Conservation (phyloP, 2,329 filamentous ascomycete genomes). For the Paraconiothyrium brasiliense region DNA sequence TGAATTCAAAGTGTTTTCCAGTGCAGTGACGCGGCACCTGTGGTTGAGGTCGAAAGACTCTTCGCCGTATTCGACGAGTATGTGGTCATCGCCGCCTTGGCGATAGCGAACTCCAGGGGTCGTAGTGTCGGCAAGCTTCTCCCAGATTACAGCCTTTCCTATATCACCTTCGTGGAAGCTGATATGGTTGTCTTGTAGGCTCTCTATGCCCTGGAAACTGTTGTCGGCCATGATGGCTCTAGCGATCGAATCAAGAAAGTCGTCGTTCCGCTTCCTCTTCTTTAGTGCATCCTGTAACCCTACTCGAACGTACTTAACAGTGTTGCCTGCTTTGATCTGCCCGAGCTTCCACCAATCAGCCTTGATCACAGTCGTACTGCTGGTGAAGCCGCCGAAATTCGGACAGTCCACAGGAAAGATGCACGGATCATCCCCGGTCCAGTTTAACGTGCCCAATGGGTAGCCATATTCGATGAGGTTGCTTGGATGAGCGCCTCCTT, state of each 20-base stretch:
- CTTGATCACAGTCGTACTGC: conserved; percentile 64
- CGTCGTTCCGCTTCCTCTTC: conserved; percentile 54
- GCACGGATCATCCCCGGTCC: conserved; percentile 69
- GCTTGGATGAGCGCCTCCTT: conserved; percentile 70
- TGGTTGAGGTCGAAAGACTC: conserved; percentile 67
- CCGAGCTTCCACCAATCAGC: conserved; percentile 70
- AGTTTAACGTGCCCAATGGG: conserved; percentile 66
- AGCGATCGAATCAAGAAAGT: conserved; percentile 57
- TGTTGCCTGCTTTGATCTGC: conserved; percentile 68
- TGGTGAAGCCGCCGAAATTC: conserved; percentile 69
- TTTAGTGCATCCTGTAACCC: conserved; percentile 63
- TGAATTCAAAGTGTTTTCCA: conserved; percentile 59
- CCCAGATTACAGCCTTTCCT: conserved; percentile 42
- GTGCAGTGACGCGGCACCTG: conserved; percentile 63
- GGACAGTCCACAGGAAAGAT: conserved; percentile 68
- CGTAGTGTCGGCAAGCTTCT: conserved; percentile 30
- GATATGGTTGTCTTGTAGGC: conserved; percentile 37
- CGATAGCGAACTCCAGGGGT: conserved; percentile 39
- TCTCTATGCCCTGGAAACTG: conserved; percentile 33
- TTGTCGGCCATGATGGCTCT: conserved; percentile 43
- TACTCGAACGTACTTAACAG: conserved; percentile 60
- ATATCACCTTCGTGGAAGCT: conserved; percentile 37
- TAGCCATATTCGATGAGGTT: conserved; percentile 66
- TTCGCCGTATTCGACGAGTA: conserved; percentile 67
- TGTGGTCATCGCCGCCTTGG: conserved; percentile 55